Base-by-base conservation (phyloP, 495 filamentous ascomycete genomes). In the Emericellopsis terricola region DNA sequence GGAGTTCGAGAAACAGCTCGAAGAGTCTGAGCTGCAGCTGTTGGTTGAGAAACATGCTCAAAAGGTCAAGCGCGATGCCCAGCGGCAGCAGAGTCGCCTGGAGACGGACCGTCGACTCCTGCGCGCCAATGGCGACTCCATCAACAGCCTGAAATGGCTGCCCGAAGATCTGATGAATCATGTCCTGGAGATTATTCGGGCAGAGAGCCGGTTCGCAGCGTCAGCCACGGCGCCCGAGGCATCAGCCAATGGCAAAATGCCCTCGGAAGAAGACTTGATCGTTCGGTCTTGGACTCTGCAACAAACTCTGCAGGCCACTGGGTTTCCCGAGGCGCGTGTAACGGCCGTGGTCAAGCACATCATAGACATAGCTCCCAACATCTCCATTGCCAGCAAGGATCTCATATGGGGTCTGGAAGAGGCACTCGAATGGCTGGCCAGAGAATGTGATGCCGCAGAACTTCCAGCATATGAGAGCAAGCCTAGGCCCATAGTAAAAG, bases 371-470 rank as follows among this genome's bases (percentile, higher is more conserved):
- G 59, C 63, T 14, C 63, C 62, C 5, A 64, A 62, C 40, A 57
- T 71, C 8, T 50, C 48, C 15, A 41, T 51, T 20, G 58, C 57
- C 6, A 56, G 42, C 41, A 79, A 73, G 39, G 81, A 89, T 27
- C 52, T 60, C 3, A 64, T 81, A 8, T 91, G 83, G 78, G 85
- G 85, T 14, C 55, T 94, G 30, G 77, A 89, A 38, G 83, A 89
- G 48, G 68, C 71, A n/a, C 42, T 94, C 19, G 80, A 92, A 43
- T 93, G 81, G 81, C 59, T 94, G 14, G 80, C 81, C 15, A 58
- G 79, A 40, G 66, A 83, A 42, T 78, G 71, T 45, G 55, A 65
- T 11, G 56, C 59, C 40, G 65, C 70, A 4, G 76, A 87, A 44
- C 64, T 89, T 19, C 74, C 76, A 2, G 70, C 72, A 30, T 87